A percentile compares a stretch with the other conserved stretches of the same genome.
These are phyloP conservation scores for Candida railenensis DNA, from an alignment of 805 yeast genomes.

Conservation along the genomic window DNA sequence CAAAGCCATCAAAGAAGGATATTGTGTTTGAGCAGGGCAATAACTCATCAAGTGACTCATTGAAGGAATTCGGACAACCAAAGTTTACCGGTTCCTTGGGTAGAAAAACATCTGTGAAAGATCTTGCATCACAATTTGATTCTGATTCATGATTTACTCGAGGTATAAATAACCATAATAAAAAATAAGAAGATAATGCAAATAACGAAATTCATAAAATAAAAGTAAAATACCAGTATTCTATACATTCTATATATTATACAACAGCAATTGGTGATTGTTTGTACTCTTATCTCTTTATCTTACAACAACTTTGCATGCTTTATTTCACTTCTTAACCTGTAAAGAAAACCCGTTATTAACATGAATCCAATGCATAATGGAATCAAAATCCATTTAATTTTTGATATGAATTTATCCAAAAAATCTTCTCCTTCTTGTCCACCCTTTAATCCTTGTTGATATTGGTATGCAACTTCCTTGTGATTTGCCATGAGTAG, in stretches of 20 bases:
- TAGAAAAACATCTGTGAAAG: constrained; percentile 33
- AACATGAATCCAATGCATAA: constrained; percentile 37
- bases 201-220: too few relatives aligned
- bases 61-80: constrained; percentile 25
- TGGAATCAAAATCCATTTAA: constrained; percentile 43
- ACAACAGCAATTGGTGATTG: too few relatives aligned
- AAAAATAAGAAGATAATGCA: background rate
- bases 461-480: constrained; percentile 32
- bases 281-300: background rate
- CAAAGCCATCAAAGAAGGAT: constrained; percentile 24
- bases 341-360: constrained; percentile 47
- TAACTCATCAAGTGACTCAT: constrained; percentile 11
- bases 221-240: background rate
- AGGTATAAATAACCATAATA: background rate
- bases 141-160: constrained; percentile 9
- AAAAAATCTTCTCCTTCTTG: background rate
- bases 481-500: constrained; percentile 39
- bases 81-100: constrained; percentile 25
- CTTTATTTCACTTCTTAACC: constrained; percentile 61
- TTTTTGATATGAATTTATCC: constrained; percentile 12
- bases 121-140: constrained; percentile 29
- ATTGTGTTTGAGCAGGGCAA: constrained; percentile 17
- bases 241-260: too few relatives aligned
- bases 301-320: constrained; percentile 47
- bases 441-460: constrained; percentile 1